Conservation (phyloP, 495 filamentous ascomycete species). For the Aspergillus sclerotioniger region DNA sequence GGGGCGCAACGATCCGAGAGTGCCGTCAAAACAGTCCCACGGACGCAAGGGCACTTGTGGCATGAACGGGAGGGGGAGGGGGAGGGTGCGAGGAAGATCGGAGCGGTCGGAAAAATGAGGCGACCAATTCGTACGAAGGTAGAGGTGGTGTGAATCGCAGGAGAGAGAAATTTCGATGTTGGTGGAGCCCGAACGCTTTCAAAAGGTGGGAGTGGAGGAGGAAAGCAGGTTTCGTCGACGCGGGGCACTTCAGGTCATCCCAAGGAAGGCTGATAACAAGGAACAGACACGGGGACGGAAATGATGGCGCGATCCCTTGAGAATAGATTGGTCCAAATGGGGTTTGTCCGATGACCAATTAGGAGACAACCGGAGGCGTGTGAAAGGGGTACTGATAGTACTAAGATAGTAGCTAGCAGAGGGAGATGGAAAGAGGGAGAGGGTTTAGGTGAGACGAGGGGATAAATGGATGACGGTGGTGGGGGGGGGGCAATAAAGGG, state of each 20-base stretch:
- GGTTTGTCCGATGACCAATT: background rate
- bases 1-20: conserved; percentile 1
- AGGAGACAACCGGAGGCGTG: background rate
- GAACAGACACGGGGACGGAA: background rate
- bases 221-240: conserved; percentile 13
- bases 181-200: background rate
- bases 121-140: background rate
- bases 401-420: background rate
- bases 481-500: background rate
- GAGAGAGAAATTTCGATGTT: background rate
- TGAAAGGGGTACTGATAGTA: background rate
- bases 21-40: conserved; percentile 10
- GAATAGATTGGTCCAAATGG: background rate
- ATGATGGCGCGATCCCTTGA: background rate
- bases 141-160: background rate
- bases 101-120: conserved; percentile 12
- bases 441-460: background rate
- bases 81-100: background rate
- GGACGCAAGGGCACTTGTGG: conserved; percentile 4
- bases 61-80: conserved; percentile 12
- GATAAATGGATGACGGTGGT: no score
- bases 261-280: conserved; percentile 11
- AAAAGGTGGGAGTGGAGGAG: conserved; percentile 7
- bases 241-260: conserved; percentile 22
- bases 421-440: background rate